Base-by-base conservation (phyloP, 2,329 filamentous ascomycete species). In the Fusarium nanum region DNA sequence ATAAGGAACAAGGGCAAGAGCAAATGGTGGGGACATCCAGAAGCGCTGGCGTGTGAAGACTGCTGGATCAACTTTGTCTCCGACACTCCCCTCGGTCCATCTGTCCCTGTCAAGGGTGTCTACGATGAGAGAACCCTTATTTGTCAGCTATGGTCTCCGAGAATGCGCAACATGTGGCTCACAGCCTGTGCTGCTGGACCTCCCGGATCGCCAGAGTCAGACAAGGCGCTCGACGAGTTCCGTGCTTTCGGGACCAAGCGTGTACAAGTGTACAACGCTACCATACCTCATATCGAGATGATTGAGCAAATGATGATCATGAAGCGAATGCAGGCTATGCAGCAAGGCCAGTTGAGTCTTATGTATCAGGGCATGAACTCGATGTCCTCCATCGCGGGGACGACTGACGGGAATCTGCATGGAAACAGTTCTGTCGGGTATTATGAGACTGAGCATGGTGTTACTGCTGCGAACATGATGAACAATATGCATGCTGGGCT, bases 131-230 rank as follows among this genome's bases (percentile, higher is more conserved):
- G 72, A 0, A 44, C 68, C 3, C 66, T 76, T 8, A 78, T 79
- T 41, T 82, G 81, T 49, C 77, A 78, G 34, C 72, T 81, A 8
- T 81, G 79, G 76, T 80, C 79, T 5, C 76, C 77, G 1, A 77
- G 80, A 7, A 81, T 82, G 79, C 79, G 81, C n/a, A 69, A 50
- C 2, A 74, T 79, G 68, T 82, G 77, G 74, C 66, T 73, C 4
- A 66, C 72, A 12, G 73, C 56, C 1, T 81, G 78, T 53, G 67
- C 60, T 1, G 75, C 74, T 2, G 77, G 78, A 2, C 49, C 56
- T 1, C 71, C 75, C 0, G 77, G 71, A 6, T 76, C 76, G 0
- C 40, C 62, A 2, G 76, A 75, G 37, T 77, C 74, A 1, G 53
- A 76, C 10, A 66, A 57, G 1, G 74, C 71, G 0, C n/a, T 79